These are phyloP conservation scores for Macrocystidia cucumis DNA, from an alignment of 1,284 basidiomycete genomes.

Conservation along the genomic window DNA sequence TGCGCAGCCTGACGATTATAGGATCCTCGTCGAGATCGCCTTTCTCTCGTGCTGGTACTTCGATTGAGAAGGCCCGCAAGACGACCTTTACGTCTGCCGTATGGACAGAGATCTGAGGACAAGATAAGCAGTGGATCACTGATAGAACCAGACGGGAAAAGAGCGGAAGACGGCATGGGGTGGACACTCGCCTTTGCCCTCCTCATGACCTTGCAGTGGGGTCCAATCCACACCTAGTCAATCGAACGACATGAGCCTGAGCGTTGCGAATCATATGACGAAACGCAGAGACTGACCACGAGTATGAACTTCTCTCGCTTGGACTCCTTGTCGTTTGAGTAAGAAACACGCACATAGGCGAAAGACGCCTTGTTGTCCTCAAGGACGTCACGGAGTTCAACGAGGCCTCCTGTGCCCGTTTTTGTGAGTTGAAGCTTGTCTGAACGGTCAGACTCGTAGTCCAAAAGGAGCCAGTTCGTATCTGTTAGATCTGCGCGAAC, in stretches of 20 bases:
- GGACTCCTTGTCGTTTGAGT: constrained; percentile 82
- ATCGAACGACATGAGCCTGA: background rate
- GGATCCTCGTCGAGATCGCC: constrained; percentile 80
- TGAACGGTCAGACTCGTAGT: constrained; percentile 83
- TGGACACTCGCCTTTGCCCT: constrained; percentile 66
- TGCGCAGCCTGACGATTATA: constrained; percentile 64
- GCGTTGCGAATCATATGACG: constrained; percentile 10
- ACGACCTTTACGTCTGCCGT: constrained; percentile 78
- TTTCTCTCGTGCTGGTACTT: constrained; percentile 75
- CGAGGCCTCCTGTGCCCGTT: constrained; percentile 74
- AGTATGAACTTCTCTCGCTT: constrained; percentile 87
- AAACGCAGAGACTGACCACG: constrained; percentile 38
- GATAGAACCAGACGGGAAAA: constrained; percentile 16
- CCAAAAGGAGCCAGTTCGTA: constrained; percentile 80
- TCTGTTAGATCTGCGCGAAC: constrained; percentile 78
- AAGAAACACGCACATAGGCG: constrained; percentile 78
- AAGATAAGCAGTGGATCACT: constrained; percentile 23
- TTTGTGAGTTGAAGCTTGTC: constrained; percentile 73
- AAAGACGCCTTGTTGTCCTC: constrained; percentile 74
- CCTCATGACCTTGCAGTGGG: constrained; percentile 82
- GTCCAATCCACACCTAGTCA: constrained; percentile 74
- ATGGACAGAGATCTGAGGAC: constrained; percentile 77
- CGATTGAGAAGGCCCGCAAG: constrained; percentile 75
- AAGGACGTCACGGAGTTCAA: constrained; percentile 69
- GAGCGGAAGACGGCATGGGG: constrained; percentile 1